These are phyloP conservation scores for Pholiota microspora DNA, from an alignment of 768 basidiomycete species.

Conservation along the genomic window DNA sequence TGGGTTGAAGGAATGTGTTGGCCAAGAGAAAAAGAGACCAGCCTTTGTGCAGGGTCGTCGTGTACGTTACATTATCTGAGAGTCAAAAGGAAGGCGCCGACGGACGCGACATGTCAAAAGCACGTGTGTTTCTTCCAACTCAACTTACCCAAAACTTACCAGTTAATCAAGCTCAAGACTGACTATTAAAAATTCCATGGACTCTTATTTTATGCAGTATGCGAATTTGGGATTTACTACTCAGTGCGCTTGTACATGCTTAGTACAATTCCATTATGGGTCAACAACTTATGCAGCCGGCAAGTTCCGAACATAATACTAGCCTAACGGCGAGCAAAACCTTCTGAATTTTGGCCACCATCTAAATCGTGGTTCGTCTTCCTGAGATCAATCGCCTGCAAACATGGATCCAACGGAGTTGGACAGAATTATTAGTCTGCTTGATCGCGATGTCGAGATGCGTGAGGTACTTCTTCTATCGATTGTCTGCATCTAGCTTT, in stretches of 20 bases:
- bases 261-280: too few relatives aligned
- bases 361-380: background rate
- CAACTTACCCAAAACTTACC: too few relatives aligned
- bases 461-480: slow-evolving; percentile 50
- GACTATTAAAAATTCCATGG: too few relatives aligned
- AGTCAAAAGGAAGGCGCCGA: background rate
- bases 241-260: too few relatives aligned
- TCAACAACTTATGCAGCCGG: too few relatives aligned
- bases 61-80: background rate
- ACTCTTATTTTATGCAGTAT: too few relatives aligned
- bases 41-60: background rate
- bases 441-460: slow-evolving; percentile 62
- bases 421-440: slow-evolving; percentile 53
- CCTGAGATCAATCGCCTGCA: background rate
- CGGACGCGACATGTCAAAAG: slow-evolving; percentile 2
- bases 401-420: slow-evolving; percentile 59
- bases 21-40: background rate
- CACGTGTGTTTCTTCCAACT: background rate
- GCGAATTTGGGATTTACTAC: too few relatives aligned
- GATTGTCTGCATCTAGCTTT: background rate
- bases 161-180: too few relatives aligned
- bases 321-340: too few relatives aligned
- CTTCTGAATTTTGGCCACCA: background rate
- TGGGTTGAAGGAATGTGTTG: background rate
- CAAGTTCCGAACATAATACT: too few relatives aligned